A percentile compares a stretch with the other conserved stretches of the same genome.
phyloP scores from a whole-genome alignment of 768 basidiomycete genomes.

The Cantharellus cinnabarinus region DNA sequence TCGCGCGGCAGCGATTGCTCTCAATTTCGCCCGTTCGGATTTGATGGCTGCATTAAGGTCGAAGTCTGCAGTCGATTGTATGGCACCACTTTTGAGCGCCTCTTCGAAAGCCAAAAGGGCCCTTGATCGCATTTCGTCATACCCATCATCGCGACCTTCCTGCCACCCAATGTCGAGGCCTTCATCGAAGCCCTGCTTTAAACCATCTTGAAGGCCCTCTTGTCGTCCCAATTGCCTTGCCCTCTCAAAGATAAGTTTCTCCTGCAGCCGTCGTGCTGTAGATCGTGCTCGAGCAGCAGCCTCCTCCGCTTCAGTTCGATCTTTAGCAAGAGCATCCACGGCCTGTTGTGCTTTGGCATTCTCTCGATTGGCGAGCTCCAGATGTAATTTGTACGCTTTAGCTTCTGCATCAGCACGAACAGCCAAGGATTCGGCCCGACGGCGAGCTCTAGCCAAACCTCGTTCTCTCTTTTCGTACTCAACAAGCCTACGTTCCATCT shows the following conservation, averaged over 20 bases:
- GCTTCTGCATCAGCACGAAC: background rate
- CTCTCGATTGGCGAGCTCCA: background rate
- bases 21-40: background rate
- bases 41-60: background rate
- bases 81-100: background rate
- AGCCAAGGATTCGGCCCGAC: background rate
- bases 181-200: background rate
- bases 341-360: background rate
- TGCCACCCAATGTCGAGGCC: background rate
- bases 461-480: background rate
- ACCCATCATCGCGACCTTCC: background rate
- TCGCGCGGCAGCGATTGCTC: background rate
- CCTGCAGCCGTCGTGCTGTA: background rate
- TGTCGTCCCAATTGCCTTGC: background rate
- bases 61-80: background rate
- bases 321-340: background rate
- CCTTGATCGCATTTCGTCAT: background rate
- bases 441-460: background rate
- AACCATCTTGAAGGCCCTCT: background rate
- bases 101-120: background rate
- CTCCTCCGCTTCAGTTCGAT: background rate
- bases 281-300: background rate
- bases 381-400: background rate
- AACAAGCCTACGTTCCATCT: background rate
- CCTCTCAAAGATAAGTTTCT: background rate